phyloP scores from a whole-genome alignment of 345 rosid genomes.

The Excoecaria cochinchinensis region DNA sequence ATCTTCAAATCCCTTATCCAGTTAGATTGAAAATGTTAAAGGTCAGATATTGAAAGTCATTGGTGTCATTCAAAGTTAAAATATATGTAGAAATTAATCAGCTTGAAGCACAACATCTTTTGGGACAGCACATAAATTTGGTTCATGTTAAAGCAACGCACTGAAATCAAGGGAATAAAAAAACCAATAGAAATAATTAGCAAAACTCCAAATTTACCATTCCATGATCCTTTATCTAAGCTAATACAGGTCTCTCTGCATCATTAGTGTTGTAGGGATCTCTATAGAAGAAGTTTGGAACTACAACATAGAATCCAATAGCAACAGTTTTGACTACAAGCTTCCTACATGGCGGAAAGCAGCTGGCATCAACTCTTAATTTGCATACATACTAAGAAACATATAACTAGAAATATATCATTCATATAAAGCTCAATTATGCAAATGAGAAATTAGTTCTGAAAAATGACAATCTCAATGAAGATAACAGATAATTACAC shows the following conservation, averaged over 20 bases:
- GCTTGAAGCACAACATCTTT: not conserved
- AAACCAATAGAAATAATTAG: not conserved
- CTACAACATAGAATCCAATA: conserved; percentile 39
- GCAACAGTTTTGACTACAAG: conserved; percentile 41
- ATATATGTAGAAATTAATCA: too few species aligned
- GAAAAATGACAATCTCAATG: not conserved
- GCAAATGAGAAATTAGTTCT: not conserved
- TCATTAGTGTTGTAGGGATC: conserved; percentile 27
- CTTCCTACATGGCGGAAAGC: conserved; percentile 23
- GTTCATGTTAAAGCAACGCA: not conserved
- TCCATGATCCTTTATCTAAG: conserved; percentile 69
- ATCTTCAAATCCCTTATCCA: conserved; percentile 79
- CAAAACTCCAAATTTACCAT: conserved; percentile 42
- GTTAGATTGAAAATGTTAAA: conserved; percentile 5
- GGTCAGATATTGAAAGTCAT: conserved; percentile 3
- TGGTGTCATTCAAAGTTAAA: not conserved
- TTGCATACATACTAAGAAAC: not conserved
- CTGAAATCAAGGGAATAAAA: not conserved
- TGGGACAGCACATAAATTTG: not conserved
- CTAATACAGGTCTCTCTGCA: conserved; percentile 27
- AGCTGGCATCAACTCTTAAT: not conserved
- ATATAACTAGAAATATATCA: not conserved
- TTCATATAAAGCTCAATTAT: not conserved
- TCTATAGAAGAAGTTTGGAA: conserved; percentile 42
- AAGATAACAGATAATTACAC: too few species aligned